phyloP scores from a whole-genome alignment of 2,329 filamentous ascomycete genomes.

The Venturia nashicola region DNA sequence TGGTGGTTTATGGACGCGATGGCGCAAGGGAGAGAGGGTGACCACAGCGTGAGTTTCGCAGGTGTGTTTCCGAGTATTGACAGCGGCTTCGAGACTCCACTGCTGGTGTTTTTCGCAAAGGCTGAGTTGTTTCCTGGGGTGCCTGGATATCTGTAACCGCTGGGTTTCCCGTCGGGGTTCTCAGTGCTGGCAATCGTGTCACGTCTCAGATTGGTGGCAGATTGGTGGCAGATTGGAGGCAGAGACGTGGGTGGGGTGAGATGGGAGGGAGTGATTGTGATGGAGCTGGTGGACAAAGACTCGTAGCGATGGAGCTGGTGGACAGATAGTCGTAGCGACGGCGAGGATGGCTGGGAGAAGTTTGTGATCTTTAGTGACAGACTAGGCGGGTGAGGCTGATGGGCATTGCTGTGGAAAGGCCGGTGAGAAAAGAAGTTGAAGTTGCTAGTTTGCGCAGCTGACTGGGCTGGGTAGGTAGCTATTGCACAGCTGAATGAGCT shows the following conservation, averaged over 20 bases:
- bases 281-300: too few relatives aligned
- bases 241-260: too few relatives aligned
- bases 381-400: neutral
- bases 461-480: neutral
- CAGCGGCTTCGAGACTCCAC: neutral
- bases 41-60: neutral
- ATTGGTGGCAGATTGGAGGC: neutral
- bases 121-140: neutral
- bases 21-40: neutral
- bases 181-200: too few relatives aligned
- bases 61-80: neutral
- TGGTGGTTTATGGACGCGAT: neutral
- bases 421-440: too few relatives aligned
- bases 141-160: neutral
- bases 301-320: neutral
- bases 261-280: too few relatives aligned
- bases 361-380: neutral
- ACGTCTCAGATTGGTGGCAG: neutral
- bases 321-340: neutral
- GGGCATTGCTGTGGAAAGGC: neutral
- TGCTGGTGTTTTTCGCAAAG: neutral
- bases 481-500: too few relatives aligned
- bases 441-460: too few relatives aligned
- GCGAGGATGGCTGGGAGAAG: neutral
- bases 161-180: neutral